phyloP scores from a whole-genome alignment of 1,284 basidiomycete species.

The Tausonia pullulans region DNA sequence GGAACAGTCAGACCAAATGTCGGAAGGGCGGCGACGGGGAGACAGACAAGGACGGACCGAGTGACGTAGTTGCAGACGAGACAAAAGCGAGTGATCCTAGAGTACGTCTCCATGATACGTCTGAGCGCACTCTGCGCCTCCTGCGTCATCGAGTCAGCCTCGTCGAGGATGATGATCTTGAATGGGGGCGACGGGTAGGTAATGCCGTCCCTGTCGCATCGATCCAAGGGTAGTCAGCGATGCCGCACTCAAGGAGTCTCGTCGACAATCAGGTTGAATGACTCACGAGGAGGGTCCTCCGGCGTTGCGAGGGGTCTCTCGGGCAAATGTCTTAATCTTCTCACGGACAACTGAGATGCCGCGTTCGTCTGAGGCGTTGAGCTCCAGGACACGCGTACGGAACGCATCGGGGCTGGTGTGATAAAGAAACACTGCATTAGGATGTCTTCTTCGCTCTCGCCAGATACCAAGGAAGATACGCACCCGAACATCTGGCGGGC shows the following conservation, averaged over 20 bases:
- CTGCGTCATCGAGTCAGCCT: constrained; percentile 99
- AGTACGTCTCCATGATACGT: constrained; percentile 97
- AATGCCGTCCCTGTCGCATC: constrained; percentile 49
- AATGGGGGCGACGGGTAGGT: constrained; percentile 92
- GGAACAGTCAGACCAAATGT: background rate
- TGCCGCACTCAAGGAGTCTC: background rate
- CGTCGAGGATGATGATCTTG: constrained; percentile 98
- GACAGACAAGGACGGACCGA: constrained; percentile 44
- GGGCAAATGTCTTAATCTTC: constrained; percentile 97
- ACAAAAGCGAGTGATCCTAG: constrained; percentile 93
- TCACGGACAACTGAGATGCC: constrained; percentile 94
- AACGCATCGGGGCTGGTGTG: constrained; percentile 77
- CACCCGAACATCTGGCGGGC: constrained; percentile 91
- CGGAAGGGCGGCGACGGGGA: background rate
- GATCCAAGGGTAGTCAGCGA: background rate
- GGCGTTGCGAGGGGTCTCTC: constrained; percentile 78
- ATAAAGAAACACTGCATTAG: background rate
- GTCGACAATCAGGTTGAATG: background rate
- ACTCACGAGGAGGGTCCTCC: constrained; percentile 45
- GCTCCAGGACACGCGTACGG: constrained; percentile 80
- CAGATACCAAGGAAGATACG: constrained; percentile 20
- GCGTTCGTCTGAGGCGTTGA: constrained; percentile 99
- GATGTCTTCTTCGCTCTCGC: no score
- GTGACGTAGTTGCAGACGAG: constrained; percentile 99
- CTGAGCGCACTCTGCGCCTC: constrained; percentile 93